These are phyloP conservation scores for Trifolium pratense DNA, from an alignment of 306 rosid species.

Conservation along the genomic window DNA sequence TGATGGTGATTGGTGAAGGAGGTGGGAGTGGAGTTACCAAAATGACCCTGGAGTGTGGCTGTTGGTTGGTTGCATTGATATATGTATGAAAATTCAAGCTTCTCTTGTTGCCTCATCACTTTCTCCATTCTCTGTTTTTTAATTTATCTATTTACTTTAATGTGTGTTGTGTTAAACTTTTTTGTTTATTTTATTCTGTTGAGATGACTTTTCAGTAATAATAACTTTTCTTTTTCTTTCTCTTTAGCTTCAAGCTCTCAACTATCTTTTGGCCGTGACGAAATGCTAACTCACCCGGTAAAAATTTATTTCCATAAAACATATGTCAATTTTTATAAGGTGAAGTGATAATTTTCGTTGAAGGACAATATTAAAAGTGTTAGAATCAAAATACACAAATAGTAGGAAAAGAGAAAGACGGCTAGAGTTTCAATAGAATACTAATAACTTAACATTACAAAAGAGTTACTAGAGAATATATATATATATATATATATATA, in stretches of 20 bases:
- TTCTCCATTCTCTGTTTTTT: not conserved
- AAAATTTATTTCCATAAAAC: not conserved
- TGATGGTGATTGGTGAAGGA: not conserved
- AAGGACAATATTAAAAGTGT: too few relatives aligned
- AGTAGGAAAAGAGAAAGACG: too few relatives aligned
- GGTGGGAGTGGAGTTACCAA: constrained; percentile 42
- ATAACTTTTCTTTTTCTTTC: not conserved
- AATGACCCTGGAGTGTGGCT: not conserved
- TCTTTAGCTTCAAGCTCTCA: not conserved
- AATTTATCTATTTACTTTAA: not conserved
- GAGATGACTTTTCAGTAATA: not conserved
- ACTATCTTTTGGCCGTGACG: not conserved
- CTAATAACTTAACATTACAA: too few relatives aligned
- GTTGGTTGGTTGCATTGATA: not conserved
- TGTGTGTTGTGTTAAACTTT: not conserved
- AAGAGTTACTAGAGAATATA: too few relatives aligned
- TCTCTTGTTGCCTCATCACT: not conserved
- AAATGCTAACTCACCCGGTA: not conserved
- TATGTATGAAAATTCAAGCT: not conserved
- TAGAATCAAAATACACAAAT: too few relatives aligned
- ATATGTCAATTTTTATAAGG: not conserved
- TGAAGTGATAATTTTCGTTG: too few relatives aligned
- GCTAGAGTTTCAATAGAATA: too few relatives aligned
- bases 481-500: too few relatives aligned
- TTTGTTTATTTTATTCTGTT: not conserved